These are phyloP conservation scores for Penicillium glabrum DNA, from an alignment of 2,329 filamentous ascomycete genomes.

Conservation along the genomic window DNA sequence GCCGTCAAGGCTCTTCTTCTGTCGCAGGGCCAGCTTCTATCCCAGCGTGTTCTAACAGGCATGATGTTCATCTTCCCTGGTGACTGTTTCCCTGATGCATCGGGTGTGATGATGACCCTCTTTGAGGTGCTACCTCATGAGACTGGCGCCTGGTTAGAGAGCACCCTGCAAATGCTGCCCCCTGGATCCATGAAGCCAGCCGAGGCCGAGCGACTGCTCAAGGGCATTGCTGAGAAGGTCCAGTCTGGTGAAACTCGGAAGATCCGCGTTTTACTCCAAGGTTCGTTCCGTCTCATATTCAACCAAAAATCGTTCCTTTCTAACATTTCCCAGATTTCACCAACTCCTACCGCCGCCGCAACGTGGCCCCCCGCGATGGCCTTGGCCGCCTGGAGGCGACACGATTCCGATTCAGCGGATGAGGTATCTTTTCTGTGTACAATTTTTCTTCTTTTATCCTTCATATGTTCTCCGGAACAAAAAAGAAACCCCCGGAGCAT, in stretches of 20 bases:
- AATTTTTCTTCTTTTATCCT: conserved; percentile 6
- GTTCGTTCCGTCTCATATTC: conserved; percentile 25
- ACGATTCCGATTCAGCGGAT: conserved; percentile 76
- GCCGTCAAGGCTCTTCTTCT: conserved; percentile 71
- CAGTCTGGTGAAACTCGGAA: conserved; percentile 69
- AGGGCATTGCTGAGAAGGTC: conserved; percentile 77
- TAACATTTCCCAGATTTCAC: conserved; percentile 69
- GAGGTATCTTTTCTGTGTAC: conserved; percentile 13
- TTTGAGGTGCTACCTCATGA: conserved; percentile 83
- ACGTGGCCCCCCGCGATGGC: conserved; percentile 92
- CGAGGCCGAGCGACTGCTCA: conserved; percentile 78
- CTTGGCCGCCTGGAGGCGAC: conserved; percentile 83
- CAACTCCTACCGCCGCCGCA: conserved; percentile 86
- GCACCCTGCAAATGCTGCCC: conserved; percentile 80
- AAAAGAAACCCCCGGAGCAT: conserved; percentile 18
- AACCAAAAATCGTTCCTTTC: not conserved
- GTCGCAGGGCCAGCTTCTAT: conserved; percentile 71
- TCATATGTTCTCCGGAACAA: conserved; percentile 5
- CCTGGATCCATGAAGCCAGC: conserved; percentile 74
- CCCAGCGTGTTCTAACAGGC: conserved; percentile 87
- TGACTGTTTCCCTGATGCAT: conserved; percentile 93
- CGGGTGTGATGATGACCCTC: conserved; percentile 82
- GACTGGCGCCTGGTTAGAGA: conserved; percentile 78
- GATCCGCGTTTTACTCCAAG: conserved; percentile 78
- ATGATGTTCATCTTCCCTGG: conserved; percentile 99